Base-by-base conservation (phyloP, 331 rosid species). In the Rosa hybrid region DNA sequence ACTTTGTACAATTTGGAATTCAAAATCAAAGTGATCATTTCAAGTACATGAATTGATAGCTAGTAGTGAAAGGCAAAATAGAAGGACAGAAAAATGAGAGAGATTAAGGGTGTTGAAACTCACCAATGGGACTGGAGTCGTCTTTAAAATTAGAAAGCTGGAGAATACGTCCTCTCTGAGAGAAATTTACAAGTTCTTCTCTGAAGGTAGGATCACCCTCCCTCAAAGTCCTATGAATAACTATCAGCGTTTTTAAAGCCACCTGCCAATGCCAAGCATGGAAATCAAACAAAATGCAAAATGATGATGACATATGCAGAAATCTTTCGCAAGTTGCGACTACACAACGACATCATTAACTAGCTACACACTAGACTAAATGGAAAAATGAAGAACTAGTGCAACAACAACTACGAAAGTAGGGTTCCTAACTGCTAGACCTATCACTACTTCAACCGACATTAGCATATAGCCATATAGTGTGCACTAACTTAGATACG, bases 131-230 rank as follows among this genome's bases (percentile, higher is more conserved):
- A 76, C 98, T 90, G 27, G 99, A 93, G 79, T 93, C 98, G 74
- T 96, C 99, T 85, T 86, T 93, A 83, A 96, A 96, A 86, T 89
- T 89, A 70, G 98, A 87, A 72, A 96, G 89, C 86, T 90, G 97
- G 82, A 96, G 96, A 84, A 96, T 81, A 51, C 80, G 85, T 51
- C 87, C 92, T 86, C 90, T 87, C 78, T 88, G 86, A 30, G 97
- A 83, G 79, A 85, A 96, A 82, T 81, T 87, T 83, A 85, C 46
- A 82, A 96, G 89, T 78, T 96, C 98, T 76, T 93, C 98, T 85
- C 91, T 91, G 86, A 96, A 93, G 46, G 89, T 90, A 42, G 92
- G 98, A 85, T 96, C 99, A 42, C 97, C 97, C 82, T 93, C 99
- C 87, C 99, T 92, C 86, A 96, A 84, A 81, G 93, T 82, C 89